A percentile compares a stretch with the other conserved stretches of the same genome.
These are phyloP conservation scores for Brassica cretica DNA, from an alignment of 345 rosid species.

Conservation along the genomic window DNA sequence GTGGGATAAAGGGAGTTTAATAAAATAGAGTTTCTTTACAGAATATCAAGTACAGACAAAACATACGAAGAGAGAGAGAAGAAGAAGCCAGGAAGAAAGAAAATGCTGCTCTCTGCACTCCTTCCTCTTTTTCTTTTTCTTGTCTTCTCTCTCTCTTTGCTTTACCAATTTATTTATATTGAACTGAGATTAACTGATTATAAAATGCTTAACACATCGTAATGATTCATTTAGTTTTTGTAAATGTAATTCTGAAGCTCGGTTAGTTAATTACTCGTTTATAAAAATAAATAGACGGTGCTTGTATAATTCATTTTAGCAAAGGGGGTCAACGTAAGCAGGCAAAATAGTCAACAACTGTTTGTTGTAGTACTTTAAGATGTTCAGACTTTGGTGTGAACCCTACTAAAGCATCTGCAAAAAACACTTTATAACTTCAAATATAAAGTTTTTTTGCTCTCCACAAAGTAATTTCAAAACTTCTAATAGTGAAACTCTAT, in stretches of 20 bases:
- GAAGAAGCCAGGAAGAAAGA: constrained; percentile 5
- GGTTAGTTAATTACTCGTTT: not conserved
- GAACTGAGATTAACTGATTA: not conserved
- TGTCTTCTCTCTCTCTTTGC: not conserved
- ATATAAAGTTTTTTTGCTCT: no score
- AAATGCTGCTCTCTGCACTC: constrained; percentile 7
- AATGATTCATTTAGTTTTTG: not conserved
- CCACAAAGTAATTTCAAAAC: no score
- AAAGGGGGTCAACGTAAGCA: not conserved
- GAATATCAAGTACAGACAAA: constrained; percentile 36
- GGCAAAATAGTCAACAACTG: not conserved
- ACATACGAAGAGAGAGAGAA: constrained; percentile 22
- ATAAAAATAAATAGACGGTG: no score
- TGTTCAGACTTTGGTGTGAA: not conserved
- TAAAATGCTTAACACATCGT: not conserved
- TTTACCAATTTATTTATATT: constrained; percentile 12
- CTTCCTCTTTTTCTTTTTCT: not conserved
- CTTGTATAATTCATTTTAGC: no score
- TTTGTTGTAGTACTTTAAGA: not conserved
- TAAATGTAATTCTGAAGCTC: not conserved
- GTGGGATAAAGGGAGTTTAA: constrained; percentile 1
- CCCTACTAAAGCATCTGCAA: not conserved
- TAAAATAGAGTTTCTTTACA: not conserved
- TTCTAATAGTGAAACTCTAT: no score
- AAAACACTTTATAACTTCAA: no score